Base-by-base conservation (phyloP, 805 yeast genomes). In the Cyberlindnera mrakii region DNA sequence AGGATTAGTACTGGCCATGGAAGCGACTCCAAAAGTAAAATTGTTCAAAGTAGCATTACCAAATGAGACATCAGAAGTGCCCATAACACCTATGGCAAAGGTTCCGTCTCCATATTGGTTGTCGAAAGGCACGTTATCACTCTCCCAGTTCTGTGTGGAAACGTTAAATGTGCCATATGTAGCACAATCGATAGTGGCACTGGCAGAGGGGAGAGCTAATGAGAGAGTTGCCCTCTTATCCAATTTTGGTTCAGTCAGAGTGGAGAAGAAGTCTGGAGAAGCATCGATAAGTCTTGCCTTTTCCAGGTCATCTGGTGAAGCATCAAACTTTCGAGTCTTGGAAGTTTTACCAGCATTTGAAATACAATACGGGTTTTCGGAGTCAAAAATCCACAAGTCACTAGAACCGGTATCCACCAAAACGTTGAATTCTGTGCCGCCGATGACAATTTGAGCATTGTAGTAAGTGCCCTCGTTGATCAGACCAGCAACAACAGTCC, bases 341-440 rank as follows among this genome's bases (percentile, higher is more conserved):
- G 15, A 9, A 34, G 23, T 8, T 8, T 15, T 29, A 13, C 16
- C 36, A 9, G 36, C 31, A 14, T 30, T 20, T 18, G 41, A 8
- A 14, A 13, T 19, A 43, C 69, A 65, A 39, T 51, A 62, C 1
- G 63, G 57, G 42, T 65, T 65, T 1, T 38, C 32, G 3, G 46
- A 31, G 56, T 57, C 42, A 8, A 45, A 45, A 33, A 64, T 58
- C 68, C 68, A 64, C 30, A 64, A 53, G 39, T 64, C 68, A 2
- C 66, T 54, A 4, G 65, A 60, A 0, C 67, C 68, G 1, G 67
- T 64, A 37, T 64, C 68, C 3, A 64, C 35, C 40, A 60, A 41
- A 6, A 61, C 65, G 15, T 44, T 47, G 6, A 63, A 51, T 15
- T 51, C 42, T 19, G 58, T 57, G n/a, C 40, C 40, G 2, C 44